A percentile compares a stretch with the other conserved stretches of the same genome.
Evolutionary conservation across 768 basidiomycete genomes (phyloP).

Genomic region (Xerocomus brunneocitrinus): DNA sequence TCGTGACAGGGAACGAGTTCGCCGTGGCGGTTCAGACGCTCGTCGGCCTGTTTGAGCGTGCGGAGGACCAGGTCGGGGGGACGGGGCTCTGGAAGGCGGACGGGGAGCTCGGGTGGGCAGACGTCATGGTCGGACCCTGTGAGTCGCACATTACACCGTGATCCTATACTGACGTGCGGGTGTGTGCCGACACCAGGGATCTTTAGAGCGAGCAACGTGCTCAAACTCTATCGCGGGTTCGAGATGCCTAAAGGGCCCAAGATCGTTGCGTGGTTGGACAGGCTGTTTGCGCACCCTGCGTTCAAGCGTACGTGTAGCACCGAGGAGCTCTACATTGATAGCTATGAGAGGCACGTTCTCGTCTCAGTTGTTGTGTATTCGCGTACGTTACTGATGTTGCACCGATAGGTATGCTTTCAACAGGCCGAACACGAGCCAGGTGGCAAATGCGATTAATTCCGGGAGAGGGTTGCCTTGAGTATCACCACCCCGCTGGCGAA

Average conservation of each 20-base stretch:
- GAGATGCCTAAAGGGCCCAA: conserved; percentile 45
- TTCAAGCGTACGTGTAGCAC: conserved; percentile 69
- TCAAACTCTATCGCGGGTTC: conserved; percentile 67
- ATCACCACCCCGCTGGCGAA: neutral
- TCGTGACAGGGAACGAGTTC: conserved; percentile 50
- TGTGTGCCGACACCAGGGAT: conserved; percentile 44
- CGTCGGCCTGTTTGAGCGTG: conserved; percentile 46
- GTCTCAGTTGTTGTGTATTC: neutral
- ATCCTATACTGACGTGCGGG: neutral
- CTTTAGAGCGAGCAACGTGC: conserved; percentile 57
- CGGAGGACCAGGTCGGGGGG: conserved; percentile 46
- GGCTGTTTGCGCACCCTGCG: conserved; percentile 55
- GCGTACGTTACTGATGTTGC: neutral
- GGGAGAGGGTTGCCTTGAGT: conserved; percentile 58
- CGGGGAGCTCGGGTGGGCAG: conserved; percentile 55
- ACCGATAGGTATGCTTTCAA: conserved; percentile 65
- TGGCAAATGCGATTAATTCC: conserved; percentile 70
- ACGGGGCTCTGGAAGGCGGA: conserved; percentile 57
- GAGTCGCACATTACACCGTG: conserved; percentile 16
- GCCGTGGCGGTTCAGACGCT: conserved; percentile 47
- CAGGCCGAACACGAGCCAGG: conserved; percentile 70
- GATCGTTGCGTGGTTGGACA: conserved; percentile 48
- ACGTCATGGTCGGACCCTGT: conserved; percentile 73
- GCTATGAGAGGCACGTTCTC: conserved; percentile 58
- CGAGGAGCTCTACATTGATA: conserved; percentile 61